Evolutionary conservation across 2,329 filamentous ascomycete species (phyloP), one percentile per base, ranked within the genome.

Genomic region (Biscogniauxia sp.): DNA sequence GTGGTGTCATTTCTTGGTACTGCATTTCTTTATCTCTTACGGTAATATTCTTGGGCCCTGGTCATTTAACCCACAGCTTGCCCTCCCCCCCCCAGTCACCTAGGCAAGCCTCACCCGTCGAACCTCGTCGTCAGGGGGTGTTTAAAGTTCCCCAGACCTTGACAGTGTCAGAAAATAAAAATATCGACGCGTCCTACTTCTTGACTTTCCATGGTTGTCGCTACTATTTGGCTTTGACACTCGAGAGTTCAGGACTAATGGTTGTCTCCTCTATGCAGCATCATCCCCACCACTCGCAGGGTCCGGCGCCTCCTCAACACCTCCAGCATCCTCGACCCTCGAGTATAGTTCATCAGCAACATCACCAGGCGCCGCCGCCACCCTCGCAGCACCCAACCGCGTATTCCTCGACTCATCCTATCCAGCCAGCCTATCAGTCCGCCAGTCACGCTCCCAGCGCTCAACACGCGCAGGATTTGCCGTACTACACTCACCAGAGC

Each of bases 401-500:
- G 63, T 93, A 92, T 78, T 84, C 88, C 66, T 86, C 87, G 62
- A 78, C 85, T 67, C 86, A 91, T 79, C 82, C 87, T 23, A 77
- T 83, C 66, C 80, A 89, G 69, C 83, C 85, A 69, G 80, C 85
- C 70, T 95, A 95, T 77, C 86, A 89, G 65, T 84, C 87, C 65
- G 81, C 87, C 60, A 82, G 83, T 66, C 87, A 88, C 74, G 81
- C 84, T 23, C 79, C 82, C 60, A 85, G 80, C 71, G 82, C 83
- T 52, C 88, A 88, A 71, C 82, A 83, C 72, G 77, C 84, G 55
- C 85, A 87, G 71, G 90, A 96, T 68, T 79, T 90, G 56, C 83
- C 87, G 70, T 96, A 94, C 77, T 87, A 90, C 73, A 85, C 89
- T 61, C 91, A 95, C 73, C 86, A 90, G 65, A 92, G 88, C 74